Evolutionary conservation across 805 yeast genomes (phyloP), one percentile per base, ranked within the genome.

Genomic region (Huiozyma sinensis): DNA sequence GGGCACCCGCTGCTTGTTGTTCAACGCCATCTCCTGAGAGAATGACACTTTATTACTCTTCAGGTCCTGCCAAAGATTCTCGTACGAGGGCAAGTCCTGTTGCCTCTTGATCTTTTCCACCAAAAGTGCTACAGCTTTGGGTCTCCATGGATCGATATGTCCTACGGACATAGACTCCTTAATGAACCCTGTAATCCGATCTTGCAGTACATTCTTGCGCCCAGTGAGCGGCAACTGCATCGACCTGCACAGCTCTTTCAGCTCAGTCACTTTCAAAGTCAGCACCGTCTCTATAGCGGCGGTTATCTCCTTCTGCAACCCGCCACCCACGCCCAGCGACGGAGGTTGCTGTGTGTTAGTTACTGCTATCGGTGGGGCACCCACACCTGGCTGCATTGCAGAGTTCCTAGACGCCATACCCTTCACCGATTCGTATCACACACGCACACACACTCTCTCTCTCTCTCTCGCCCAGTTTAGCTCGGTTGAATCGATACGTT

Each of bases 141-240:
- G 58, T 43, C 75, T 63, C 39, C 70, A 61, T n/a, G 66, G 65
- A 46, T 61, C 67, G 6, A 57, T 53, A 43, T 72, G 75, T 17
- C 65, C 60, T n/a, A 57, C 53, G 4, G 65, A 55, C 32, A 56
- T 53, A 1, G 77, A 77, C 37, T 63, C 66, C 29, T 64, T 63
- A 33, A 79, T 50, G 50, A 66, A 72, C n/a, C 61, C 64, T 41
- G 64, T 56, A 6, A 85, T 60, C 32, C 87, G 67, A 33, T 75
- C 77, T 43, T 72, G 71, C 10, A 84, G 60, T 32, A 75, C 81
- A 17, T 72, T 70, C 60, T 85, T 86, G 34, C 77, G 65, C 1
- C 92, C 94, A 6, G 70, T 54, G 7, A 66, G 52, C 2, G 76
- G 61, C 13, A 81, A 59, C 2, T 73, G 72, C 12, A 79, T 54